phyloP scores from a whole-genome alignment of 768 basidiomycete species.

The Dacryopinax primogenitus region DNA sequence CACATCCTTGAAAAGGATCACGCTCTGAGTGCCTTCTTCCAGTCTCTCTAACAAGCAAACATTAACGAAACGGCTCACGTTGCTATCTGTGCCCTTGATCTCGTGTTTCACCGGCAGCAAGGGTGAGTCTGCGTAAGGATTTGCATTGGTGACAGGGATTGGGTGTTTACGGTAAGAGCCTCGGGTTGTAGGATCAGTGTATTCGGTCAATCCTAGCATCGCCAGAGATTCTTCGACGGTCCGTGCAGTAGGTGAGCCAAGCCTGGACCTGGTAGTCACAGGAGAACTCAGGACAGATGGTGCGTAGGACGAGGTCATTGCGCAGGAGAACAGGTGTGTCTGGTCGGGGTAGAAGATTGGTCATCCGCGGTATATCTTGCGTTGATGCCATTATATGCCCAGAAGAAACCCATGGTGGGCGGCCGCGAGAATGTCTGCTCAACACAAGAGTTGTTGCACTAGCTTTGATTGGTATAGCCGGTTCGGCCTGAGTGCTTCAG shows the following conservation, averaged over 20 bases:
- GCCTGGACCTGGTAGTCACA: background rate
- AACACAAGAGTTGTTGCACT: too few species aligned
- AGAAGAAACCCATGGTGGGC: too few species aligned
- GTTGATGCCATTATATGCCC: too few species aligned
- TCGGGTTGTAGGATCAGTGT: background rate
- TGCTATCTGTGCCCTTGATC: background rate
- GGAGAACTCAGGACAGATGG: background rate
- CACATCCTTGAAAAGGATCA: conserved; percentile 19
- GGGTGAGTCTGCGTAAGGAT: background rate
- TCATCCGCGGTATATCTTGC: too few species aligned
- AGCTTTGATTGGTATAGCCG: too few species aligned
- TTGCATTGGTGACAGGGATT: background rate
- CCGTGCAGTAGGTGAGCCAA: background rate
- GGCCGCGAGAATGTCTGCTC: too few species aligned
- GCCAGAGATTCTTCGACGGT: background rate
- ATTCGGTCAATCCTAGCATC: background rate
- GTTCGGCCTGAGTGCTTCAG: too few species aligned
- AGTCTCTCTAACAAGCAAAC: background rate
- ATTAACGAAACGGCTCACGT: background rate
- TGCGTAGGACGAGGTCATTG: background rate
- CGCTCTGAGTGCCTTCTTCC: background rate
- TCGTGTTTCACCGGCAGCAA: background rate
- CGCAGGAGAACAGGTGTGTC: background rate
- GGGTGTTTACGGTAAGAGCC: background rate
- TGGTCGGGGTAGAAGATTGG: too few species aligned